Base-by-base conservation (phyloP, 495 filamentous ascomycete species). In the Podospora pseudocomata region DNA sequence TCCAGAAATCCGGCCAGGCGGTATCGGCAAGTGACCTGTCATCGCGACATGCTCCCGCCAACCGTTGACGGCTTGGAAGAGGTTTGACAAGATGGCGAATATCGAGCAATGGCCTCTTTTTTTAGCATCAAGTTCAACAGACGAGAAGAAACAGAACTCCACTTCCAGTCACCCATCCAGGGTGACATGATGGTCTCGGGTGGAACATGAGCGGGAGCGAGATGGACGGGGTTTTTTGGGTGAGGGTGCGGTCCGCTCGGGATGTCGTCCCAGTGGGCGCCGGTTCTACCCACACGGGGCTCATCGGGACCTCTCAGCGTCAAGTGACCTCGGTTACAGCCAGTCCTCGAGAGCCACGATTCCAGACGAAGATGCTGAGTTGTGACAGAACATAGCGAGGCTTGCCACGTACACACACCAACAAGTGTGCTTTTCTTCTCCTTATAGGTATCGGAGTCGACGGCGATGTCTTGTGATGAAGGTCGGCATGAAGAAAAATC, bases 171-270 rank as follows among this genome's bases (percentile, higher is more conserved):
- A 26, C 26, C 26, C 59, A 13, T 49, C 13, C 39, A 49, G 13
- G 39, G 39, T 49, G 39, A 16, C 59, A 2, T 4, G 19, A 19
- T 63, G 32, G 61, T 32, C 27, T 61, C 32, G n/a, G 27, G 27
- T 32, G 27, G 16, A 28, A 44, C 20, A 18, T 20, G 32, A 7
- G 61, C 61, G 61, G 61, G 61, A 63, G 11, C 28, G 34, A 49
- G 11, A n/a, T 32, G 61, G 34, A 28, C 18, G 39, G 39, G 20
- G 9, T 63, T 49, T 63, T 63, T 13, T 63, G 53, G 28, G 61
- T 63, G 61, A 63, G 61, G 30, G 30, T 39, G 28, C 61, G 61
- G 61, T 63, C 61, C 61, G 61, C 61, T 49, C 32, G 61, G 61
- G 28, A 63, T 63, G 61, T 34, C 15, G 16, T 63, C 32, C 30